A percentile compares a stretch with the other conserved stretches of the same genome.
phyloP scores from a whole-genome alignment of 805 yeast genomes.

The Lachancea sp. region DNA sequence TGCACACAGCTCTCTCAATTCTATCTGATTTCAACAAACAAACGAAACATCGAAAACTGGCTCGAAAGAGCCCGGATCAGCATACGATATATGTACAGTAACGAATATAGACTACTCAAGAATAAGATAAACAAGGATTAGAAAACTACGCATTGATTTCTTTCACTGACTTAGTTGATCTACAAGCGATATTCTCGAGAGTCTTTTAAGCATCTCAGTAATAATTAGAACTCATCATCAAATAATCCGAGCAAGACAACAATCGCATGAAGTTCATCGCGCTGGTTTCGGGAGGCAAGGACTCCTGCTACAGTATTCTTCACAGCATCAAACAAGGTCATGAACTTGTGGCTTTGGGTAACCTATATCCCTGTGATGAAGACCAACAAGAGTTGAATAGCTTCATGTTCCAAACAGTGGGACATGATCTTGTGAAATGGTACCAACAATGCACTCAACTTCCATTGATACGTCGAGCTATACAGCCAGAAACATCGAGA shows the following conservation, averaged over 20 bases:
- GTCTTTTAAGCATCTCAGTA: too few relatives aligned
- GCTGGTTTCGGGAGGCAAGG: constrained; percentile 91
- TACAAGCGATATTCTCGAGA: too few relatives aligned
- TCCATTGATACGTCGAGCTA: constrained; percentile 69
- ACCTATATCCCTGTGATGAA: constrained; percentile 58
- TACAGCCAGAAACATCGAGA: constrained; percentile 50
- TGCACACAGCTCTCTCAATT: too few relatives aligned
- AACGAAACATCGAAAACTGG: too few relatives aligned
- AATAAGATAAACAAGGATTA: neutral
- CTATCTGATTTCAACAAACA: too few relatives aligned
- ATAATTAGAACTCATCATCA: too few relatives aligned
- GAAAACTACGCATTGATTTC: too few relatives aligned
- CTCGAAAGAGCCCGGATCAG: neutral
- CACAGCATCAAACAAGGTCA: constrained; percentile 87
- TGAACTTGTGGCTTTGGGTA: constrained; percentile 77
- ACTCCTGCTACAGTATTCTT: constrained; percentile 81
- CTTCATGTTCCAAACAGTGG: constrained; percentile 97
- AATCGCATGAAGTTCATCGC: constrained; percentile 80
- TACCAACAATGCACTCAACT: constrained; percentile 68
- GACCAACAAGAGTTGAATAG: constrained; percentile 73
- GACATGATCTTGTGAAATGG: constrained; percentile 65
- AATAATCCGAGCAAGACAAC: neutral
- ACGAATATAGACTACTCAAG: too few relatives aligned
- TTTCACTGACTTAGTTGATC: too few relatives aligned
- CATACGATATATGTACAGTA: neutral